Percentiles rank a stretch among this genome's conserved stretches.
These are phyloP conservation scores for Lentinula raphanica DNA, from an alignment of 768 basidiomycete genomes.

Conservation along the genomic window DNA sequence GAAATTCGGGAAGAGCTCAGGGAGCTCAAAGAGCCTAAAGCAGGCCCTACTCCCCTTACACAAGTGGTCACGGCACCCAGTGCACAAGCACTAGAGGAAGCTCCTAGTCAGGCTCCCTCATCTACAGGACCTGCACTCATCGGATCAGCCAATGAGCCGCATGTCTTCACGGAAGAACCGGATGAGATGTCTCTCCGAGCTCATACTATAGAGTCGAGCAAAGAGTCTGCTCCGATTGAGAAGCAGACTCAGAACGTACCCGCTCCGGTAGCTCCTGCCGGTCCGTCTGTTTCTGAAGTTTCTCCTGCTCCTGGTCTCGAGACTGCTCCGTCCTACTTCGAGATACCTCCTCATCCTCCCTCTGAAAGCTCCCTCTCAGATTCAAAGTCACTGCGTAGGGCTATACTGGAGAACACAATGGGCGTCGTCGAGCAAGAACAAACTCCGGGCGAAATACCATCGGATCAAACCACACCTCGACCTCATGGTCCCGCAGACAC, in stretches of 20 bases:
- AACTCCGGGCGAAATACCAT: background rate
- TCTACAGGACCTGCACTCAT: background rate
- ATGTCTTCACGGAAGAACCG: conserved; percentile 48
- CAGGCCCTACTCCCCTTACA: conserved; percentile 40
- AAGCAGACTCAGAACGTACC: conserved; percentile 7
- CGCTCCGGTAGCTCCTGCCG: conserved; percentile 11
- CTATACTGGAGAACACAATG: background rate
- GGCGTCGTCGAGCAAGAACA: background rate
- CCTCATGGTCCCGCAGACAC: conserved; percentile 5
- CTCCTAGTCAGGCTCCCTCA: background rate
- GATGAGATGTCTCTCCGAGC: conserved; percentile 29
- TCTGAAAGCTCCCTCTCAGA: conserved; percentile 16
- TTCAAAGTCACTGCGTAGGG: conserved; percentile 7
- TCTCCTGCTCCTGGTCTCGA: conserved; percentile 15
- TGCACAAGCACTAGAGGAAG: conserved; percentile 2
- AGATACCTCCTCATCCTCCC: conserved; percentile 10
- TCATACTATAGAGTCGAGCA: conserved; percentile 1
- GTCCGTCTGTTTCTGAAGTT: conserved; percentile 15
- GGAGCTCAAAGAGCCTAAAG: conserved; percentile 18
- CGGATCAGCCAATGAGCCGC: conserved; percentile 22
- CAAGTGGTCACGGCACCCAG: conserved; percentile 22
- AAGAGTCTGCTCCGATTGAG: conserved; percentile 8
- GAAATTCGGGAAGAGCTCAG: conserved; percentile 8
- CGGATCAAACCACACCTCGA: conserved; percentile 2
- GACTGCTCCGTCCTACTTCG: conserved; percentile 11